Evolutionary conservation across 441 rosid genomes (phyloP), one percentile per base, ranked within the genome.

Genomic region (Erysimum pusillum): DNA sequence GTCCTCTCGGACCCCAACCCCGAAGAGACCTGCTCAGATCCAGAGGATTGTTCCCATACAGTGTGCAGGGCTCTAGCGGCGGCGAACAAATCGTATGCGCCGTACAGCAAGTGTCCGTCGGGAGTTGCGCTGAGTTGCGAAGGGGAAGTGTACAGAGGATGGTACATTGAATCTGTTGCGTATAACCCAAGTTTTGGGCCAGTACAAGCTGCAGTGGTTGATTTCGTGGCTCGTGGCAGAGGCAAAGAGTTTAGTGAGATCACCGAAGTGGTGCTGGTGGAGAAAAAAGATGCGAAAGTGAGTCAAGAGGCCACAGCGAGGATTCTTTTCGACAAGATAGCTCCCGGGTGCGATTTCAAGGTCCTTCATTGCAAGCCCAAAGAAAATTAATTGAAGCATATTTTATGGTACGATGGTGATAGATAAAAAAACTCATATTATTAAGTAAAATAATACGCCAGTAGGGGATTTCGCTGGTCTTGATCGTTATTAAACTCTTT

Each of bases 111-210:
- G 49, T 87, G 92, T 80, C 94, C 94, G 22, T 90, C 97, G 11
- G 97, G 96, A 39, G 85, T 85, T 69, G 94, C 91, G 61, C 59
- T 92, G 76, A 45, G 80, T 53, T 62, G 76, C 4, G 86, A 87
- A n/a, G 96, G 90, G 51, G 83, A 69, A 71, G 79, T 90, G 32
- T 90, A 84, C 63, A 71, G 69, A 25, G 97, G 96, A 25, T 85
- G 88, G 48, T 90, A 89, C 69, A 79, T 68, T 80, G 96, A 90
- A 78, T 89, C 97, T 0, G 94, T 90, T 0, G 94, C 93, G 39
- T 80, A 78, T 77, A 90, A 89, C 70, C 93, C 92, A 6, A 90
- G 96, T 71, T 38, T 92, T 63, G 94, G 93, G 3, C 97, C 96
- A 8, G 82, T 86, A 7, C 97, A 90, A 87, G 90, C 90, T 48